phyloP scores from a whole-genome alignment of 2,329 filamentous ascomycete genomes.

The Setomelanomma holmii region DNA sequence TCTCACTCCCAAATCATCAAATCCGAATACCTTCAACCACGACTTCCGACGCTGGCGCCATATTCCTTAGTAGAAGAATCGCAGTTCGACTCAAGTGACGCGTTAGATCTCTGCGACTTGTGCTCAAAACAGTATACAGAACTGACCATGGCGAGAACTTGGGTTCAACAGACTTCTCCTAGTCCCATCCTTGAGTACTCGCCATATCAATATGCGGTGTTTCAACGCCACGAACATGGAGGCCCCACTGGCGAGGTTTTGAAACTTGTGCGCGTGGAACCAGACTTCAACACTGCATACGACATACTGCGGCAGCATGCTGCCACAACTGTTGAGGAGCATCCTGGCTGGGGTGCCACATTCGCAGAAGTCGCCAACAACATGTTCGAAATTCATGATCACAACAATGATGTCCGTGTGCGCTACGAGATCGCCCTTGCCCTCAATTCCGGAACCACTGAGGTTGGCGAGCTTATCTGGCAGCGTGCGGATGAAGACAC shows the following conservation, averaged over 20 bases:
- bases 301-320: slow-evolving; percentile 7
- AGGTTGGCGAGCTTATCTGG: neutral
- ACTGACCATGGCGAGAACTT: neutral
- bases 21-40: neutral
- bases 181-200: neutral
- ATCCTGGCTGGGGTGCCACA: slow-evolving; percentile 6
- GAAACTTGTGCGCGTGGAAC: neutral
- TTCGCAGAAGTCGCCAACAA: neutral
- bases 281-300: slow-evolving; percentile 4
- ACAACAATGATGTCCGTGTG: neutral
- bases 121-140: neutral
- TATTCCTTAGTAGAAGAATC: neutral
- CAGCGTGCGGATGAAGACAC: neutral
- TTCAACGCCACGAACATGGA: neutral
- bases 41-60: neutral
- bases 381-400: slow-evolving; percentile 7
- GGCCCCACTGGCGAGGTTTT: neutral
- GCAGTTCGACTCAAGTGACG: neutral
- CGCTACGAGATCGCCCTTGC: slow-evolving; percentile 6
- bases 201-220: neutral
- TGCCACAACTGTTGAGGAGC: neutral
- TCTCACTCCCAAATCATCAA: neutral
- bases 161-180: neutral
- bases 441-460: neutral
- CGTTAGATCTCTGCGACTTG: neutral